Evolutionary conservation across 805 yeast genomes (phyloP).

Genomic region (Brettanomyces nanus): DNA sequence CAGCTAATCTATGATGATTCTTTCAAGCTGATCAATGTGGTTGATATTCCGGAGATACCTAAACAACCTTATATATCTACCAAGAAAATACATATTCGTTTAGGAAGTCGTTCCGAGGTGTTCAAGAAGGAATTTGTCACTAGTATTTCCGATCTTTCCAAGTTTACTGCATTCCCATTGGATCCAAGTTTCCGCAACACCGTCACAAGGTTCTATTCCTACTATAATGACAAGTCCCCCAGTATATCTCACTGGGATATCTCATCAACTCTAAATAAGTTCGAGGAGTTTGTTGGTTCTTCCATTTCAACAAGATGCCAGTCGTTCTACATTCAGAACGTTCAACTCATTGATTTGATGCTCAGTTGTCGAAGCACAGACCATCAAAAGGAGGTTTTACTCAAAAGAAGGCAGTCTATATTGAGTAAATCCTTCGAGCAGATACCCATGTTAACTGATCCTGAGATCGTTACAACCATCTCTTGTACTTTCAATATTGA

Average conservation of each 20-base stretch:
- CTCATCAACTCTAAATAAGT: slow-evolving; percentile 1
- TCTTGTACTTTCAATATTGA: slow-evolving; percentile 7
- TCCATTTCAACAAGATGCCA: neutral
- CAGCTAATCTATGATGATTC: slow-evolving; percentile 20
- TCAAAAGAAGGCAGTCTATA: slow-evolving; percentile 6
- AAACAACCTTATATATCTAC: slow-evolving; percentile 12
- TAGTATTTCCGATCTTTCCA: slow-evolving; percentile 6
- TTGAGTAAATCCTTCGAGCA: slow-evolving; percentile 8
- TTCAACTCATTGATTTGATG: slow-evolving; percentile 13
- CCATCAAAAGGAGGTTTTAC: slow-evolving; percentile 4
- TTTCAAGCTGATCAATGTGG: slow-evolving; percentile 12
- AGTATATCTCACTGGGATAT: slow-evolving; percentile 13
- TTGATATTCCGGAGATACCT: slow-evolving; percentile 14
- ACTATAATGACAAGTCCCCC: slow-evolving; percentile 10
- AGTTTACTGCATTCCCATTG: slow-evolving; percentile 11
- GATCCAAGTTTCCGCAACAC: slow-evolving; percentile 10
- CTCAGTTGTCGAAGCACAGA: slow-evolving; percentile 9
- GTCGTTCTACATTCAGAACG: slow-evolving; percentile 7
- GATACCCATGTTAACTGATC: slow-evolving; percentile 12
- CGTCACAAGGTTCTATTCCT: slow-evolving; percentile 9
- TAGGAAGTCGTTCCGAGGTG: slow-evolving; percentile 17
- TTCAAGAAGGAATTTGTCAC: slow-evolving; percentile 17
- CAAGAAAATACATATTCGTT: slow-evolving; percentile 15
- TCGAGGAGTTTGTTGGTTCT: neutral
- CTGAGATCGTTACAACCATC: slow-evolving; percentile 6